phyloP scores from a whole-genome alignment of 2,329 filamentous ascomycete genomes.

The Macrophomina tecta region DNA sequence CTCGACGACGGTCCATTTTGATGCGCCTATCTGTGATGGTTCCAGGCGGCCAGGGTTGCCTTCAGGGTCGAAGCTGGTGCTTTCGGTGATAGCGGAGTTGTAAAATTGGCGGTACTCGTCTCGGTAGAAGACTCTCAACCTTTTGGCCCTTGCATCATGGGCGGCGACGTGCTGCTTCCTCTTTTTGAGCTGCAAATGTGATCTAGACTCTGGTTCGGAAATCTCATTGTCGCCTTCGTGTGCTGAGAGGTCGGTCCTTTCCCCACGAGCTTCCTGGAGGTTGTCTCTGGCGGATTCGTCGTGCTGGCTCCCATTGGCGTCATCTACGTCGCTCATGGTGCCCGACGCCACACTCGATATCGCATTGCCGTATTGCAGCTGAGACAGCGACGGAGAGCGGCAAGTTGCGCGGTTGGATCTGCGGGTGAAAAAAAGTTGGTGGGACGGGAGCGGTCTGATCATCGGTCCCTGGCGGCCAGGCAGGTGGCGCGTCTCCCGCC shows the following conservation, averaged over 20 bases:
- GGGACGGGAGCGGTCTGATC: background rate
- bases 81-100: slow-evolving; percentile 39
- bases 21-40: slow-evolving; percentile 61
- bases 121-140: slow-evolving; percentile 52
- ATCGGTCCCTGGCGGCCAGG: background rate
- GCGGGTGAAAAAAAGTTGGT: background rate
- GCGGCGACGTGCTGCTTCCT: background rate
- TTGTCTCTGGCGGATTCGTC: background rate
- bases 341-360: background rate
- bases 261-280: background rate
- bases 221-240: background rate
- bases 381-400: background rate
- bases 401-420: background rate
- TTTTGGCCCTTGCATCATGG: slow-evolving; percentile 33
- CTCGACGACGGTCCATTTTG: slow-evolving; percentile 72
- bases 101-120: slow-evolving; percentile 48
- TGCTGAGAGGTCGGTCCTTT: background rate
- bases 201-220: background rate
- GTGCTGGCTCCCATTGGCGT: background rate
- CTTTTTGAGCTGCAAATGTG: background rate
- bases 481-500: background rate
- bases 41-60: background rate
- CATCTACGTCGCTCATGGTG: slow-evolving; percentile 4
- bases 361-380: background rate
- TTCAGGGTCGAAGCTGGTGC: slow-evolving; percentile 20